Evolutionary conservation across 495 filamentous ascomycete genomes (phyloP), one percentile per base, ranked within the genome.

Genomic region (Rusavskia elegans): DNA sequence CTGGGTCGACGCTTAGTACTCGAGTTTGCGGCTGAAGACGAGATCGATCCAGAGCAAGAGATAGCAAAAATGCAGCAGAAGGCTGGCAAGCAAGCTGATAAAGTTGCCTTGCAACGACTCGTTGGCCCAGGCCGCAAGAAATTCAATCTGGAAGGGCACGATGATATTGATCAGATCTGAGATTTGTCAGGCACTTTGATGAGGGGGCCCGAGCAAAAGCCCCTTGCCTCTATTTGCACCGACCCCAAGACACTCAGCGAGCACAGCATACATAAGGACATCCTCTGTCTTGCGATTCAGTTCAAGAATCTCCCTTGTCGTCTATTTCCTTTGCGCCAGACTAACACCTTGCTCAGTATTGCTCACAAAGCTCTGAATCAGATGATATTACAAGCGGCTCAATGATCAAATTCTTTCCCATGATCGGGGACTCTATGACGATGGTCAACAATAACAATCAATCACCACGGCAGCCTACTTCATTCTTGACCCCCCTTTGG

Each of bases 41-140:
- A 87, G 39, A 75, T 86, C 54, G 88, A 96, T 72, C 81, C 92
- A 16, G 92, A 99, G 71, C 86, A 89, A 64, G 88, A 95, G 70
- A 90, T 99, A 60, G 81, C 83, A 65, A 87, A 84, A 66, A 94
- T 99, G 84, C 85, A 90, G 65, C 83, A 85, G 75, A 99, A 95
- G 75, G 83, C 89, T 60, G 82, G 85, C 45, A 79, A 81, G 49
- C 89, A 97, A 70, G 75, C 80, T 59, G 83, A 89, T 70, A 88
- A 85, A 68, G 81, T 97, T 60, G 84, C 87, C 60, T 68, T 94
- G 65, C 87, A 90, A 67, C 80, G 83, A 65, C 80, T 96, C 60
- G 89, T 83, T 55, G 84, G 83, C 63, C 71, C 70, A 55, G 84
- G 84, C 55, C 83, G 87, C 58, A 93, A 83, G 67, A 95, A 87